Evolutionary conservation across 2,329 filamentous ascomycete genomes (phyloP).

Genomic region (Xylariales sp.): DNA sequence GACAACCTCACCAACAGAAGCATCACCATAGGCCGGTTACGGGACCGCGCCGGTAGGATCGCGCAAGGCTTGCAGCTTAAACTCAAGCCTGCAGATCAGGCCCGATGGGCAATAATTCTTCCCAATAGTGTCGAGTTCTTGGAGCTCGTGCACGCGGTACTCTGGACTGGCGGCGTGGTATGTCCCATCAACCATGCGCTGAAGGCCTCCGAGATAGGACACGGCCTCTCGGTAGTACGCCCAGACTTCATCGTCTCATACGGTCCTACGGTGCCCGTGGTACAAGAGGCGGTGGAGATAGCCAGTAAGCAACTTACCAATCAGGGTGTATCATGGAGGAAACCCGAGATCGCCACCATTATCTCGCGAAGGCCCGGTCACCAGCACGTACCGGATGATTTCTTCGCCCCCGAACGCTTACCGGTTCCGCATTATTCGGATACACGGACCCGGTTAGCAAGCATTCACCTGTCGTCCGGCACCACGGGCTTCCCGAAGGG

Average conservation of each 20-base stretch:
- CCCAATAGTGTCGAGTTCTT: conserved; percentile 60
- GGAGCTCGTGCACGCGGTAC: conserved; percentile 56
- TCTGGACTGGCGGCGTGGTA: conserved; percentile 55
- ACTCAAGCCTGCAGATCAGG: conserved; percentile 51
- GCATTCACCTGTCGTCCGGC: conserved; percentile 52
- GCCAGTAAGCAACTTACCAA: conserved; percentile 45
- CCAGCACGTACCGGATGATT: conserved; percentile 51
- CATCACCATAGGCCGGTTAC: conserved; percentile 57
- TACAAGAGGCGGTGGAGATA: conserved; percentile 51
- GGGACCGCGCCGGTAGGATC: conserved; percentile 55
- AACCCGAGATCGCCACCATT: conserved; percentile 52
- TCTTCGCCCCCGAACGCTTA: conserved; percentile 48
- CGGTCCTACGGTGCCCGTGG: conserved; percentile 47
- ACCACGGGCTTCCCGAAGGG: conserved; percentile 47
- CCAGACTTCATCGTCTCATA: conserved; percentile 57
- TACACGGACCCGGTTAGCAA: conserved; percentile 51
- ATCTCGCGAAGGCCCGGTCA: conserved; percentile 43
- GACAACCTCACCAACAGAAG: conserved; percentile 59
- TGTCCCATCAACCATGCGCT: conserved; percentile 56
- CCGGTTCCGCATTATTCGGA: conserved; percentile 53
- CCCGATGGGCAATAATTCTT: conserved; percentile 57
- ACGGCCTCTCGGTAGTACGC: conserved; percentile 56
- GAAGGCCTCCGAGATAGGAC: conserved; percentile 54
- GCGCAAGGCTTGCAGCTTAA: conserved; percentile 53
- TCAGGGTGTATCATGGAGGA: conserved; percentile 50